These are phyloP conservation scores for Coemansia sp. DNA, from an alignment of 192 early-diverging fungal genomes.

Conservation along the genomic window DNA sequence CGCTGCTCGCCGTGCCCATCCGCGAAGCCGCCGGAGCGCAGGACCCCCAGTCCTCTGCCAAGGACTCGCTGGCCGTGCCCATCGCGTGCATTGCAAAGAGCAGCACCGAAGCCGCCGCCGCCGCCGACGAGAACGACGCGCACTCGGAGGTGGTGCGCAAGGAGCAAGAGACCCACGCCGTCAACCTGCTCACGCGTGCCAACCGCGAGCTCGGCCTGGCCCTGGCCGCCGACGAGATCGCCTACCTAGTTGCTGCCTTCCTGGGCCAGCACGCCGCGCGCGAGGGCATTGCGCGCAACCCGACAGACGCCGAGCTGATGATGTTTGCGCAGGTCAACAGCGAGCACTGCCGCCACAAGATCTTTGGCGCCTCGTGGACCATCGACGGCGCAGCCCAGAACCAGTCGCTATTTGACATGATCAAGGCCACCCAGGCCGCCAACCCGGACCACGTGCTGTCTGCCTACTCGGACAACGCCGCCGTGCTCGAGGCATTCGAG, in stretches of 20 bases:
- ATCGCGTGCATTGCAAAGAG: slow-evolving; percentile 25
- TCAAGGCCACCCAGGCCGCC: slow-evolving; percentile 85
- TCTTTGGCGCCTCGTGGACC: slow-evolving; percentile 98
- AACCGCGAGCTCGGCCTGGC: slow-evolving; percentile 93
- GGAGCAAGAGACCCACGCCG: slow-evolving; percentile 33
- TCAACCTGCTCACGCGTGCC: slow-evolving; percentile 65
- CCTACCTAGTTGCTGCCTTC: slow-evolving; percentile 87
- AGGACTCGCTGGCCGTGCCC: slow-evolving; percentile 15
- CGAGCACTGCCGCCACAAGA: slow-evolving; percentile 99
- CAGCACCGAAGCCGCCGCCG: not conserved
- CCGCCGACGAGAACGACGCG: not conserved
- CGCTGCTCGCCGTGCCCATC: slow-evolving; percentile 60
- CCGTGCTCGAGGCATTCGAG: slow-evolving; percentile 67
- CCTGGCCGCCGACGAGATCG: slow-evolving; percentile 94
- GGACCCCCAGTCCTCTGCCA: not conserved
- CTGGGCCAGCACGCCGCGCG: slow-evolving; percentile 47
- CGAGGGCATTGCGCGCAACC: slow-evolving; percentile 65
- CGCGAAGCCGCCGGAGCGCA: slow-evolving; percentile 6
- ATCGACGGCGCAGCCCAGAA: slow-evolving; percentile 81
- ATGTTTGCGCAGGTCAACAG: slow-evolving; percentile 99
- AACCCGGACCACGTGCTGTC: slow-evolving; percentile 82
- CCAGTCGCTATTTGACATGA: slow-evolving; percentile 93
- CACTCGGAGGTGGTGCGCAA: not conserved
- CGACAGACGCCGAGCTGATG: slow-evolving; percentile 99
- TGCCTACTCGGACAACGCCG: slow-evolving; percentile 98